phyloP scores from a whole-genome alignment of 805 yeast species.

The Sporopachydermia lactativora region DNA sequence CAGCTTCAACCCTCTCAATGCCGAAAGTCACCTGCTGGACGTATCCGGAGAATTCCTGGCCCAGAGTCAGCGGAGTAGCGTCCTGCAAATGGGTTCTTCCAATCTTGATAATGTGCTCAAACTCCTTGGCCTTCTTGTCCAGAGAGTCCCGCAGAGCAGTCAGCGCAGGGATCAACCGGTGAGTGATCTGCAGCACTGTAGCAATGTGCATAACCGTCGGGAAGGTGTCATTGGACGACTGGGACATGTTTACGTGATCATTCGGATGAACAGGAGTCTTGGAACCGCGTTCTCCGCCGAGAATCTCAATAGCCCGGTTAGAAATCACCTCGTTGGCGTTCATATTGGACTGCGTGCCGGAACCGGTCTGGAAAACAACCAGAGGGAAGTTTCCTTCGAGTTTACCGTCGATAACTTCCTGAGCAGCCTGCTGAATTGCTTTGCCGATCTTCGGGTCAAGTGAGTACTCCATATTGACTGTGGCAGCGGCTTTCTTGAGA shows the following conservation, averaged over 20 bases:
- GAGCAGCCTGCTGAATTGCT: slow-evolving; percentile 88
- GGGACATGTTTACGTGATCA: slow-evolving; percentile 97
- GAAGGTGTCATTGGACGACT: slow-evolving; percentile 97
- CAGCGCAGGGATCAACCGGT: slow-evolving; percentile 69
- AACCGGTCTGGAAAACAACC: slow-evolving; percentile 98
- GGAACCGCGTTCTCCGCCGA: slow-evolving; percentile 87
- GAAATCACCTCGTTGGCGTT: slow-evolving; percentile 98
- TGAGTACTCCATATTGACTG: slow-evolving; percentile 74
- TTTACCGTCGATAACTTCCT: slow-evolving; percentile 88
- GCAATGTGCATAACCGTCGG: slow-evolving; percentile 99
- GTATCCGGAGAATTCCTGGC: slow-evolving; percentile 97
- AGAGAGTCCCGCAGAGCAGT: slow-evolving; percentile 66
- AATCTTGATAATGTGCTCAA: slow-evolving; percentile 81
- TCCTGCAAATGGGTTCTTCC: slow-evolving; percentile 99
- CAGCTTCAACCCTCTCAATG: slow-evolving; percentile 66
- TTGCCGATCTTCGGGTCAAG: slow-evolving; percentile 72
- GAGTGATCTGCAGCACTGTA: slow-evolving; percentile 78
- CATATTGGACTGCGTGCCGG: slow-evolving; percentile 98
- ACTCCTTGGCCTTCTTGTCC: slow-evolving; percentile 67
- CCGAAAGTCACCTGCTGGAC: slow-evolving; percentile 89
- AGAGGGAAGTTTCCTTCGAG: slow-evolving; percentile 90
- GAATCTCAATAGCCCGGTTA: slow-evolving; percentile 91
- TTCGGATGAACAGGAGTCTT: slow-evolving; percentile 95
- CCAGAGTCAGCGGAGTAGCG: slow-evolving; percentile 95
- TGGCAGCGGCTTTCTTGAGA: slow-evolving; percentile 88